Evolutionary conservation across 805 yeast genomes (phyloP).

Genomic region (Kuraishia ogatae): DNA sequence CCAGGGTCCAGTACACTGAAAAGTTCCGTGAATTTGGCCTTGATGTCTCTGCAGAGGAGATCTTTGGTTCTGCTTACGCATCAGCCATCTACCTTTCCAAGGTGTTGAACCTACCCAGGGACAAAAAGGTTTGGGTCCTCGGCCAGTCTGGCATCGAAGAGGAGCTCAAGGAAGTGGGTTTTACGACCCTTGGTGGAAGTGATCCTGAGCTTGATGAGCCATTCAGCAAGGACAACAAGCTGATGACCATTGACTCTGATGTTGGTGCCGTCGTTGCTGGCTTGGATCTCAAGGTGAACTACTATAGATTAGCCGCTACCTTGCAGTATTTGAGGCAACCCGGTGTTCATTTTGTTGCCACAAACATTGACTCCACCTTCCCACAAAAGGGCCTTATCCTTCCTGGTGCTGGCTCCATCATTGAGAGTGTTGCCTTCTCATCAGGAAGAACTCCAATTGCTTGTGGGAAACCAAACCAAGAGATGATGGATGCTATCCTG

Average conservation of each 20-base stretch:
- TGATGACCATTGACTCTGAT: slow-evolving; percentile 51
- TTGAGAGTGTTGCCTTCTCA: slow-evolving; percentile 66
- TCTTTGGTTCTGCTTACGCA: slow-evolving; percentile 90
- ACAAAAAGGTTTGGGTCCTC: slow-evolving; percentile 77
- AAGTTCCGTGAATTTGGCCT: slow-evolving; percentile 63
- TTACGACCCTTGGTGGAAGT: slow-evolving; percentile 72
- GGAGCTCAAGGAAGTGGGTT: slow-evolving; percentile 72
- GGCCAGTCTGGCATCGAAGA: slow-evolving; percentile 84
- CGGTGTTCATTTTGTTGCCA: slow-evolving; percentile 71
- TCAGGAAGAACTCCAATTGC: slow-evolving; percentile 80
- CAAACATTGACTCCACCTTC: slow-evolving; percentile 91
- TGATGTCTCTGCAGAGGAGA: slow-evolving; percentile 47
- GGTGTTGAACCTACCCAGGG: slow-evolving; percentile 64
- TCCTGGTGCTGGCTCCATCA: slow-evolving; percentile 94
- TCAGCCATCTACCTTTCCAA: slow-evolving; percentile 78
- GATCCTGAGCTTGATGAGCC: slow-evolving; percentile 50
- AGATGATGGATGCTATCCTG: slow-evolving; percentile 85
- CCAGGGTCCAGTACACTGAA: slow-evolving; percentile 64
- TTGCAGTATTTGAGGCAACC: slow-evolving; percentile 70
- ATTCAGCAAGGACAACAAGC: slow-evolving; percentile 48
- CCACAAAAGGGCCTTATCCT: slow-evolving; percentile 80
- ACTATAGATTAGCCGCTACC: slow-evolving; percentile 72
- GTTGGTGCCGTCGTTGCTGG: slow-evolving; percentile 93
- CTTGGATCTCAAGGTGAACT: slow-evolving; percentile 66
- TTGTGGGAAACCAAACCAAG: slow-evolving; percentile 87